Evolutionary conservation across 2,329 filamentous ascomycete genomes (phyloP).

Genomic region (Chaetomium sp.): DNA sequence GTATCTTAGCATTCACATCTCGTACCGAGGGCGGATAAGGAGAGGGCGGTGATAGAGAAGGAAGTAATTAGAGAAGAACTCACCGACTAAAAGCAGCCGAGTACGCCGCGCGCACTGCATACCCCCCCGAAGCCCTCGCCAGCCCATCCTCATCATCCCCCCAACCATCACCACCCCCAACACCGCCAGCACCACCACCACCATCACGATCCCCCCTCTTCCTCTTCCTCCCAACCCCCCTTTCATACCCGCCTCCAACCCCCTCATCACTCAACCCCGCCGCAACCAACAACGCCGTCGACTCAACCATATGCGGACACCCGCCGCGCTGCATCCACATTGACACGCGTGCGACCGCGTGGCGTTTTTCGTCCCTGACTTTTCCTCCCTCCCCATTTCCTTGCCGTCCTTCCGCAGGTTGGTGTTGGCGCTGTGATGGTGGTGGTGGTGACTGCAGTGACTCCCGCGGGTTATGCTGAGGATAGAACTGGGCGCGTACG

Average conservation of each 20-base stretch:
- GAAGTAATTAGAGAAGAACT: conserved; percentile 26
- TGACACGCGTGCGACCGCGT: conserved; percentile 52
- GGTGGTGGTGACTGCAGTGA: background rate
- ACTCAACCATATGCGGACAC: conserved; percentile 74
- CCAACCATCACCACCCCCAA: conserved; percentile 36
- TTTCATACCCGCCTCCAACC: background rate
- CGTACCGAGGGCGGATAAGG: background rate
- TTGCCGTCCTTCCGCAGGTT: background rate
- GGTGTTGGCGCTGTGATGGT: background rate
- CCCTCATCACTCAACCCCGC: conserved; percentile 56
- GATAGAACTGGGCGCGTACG: conserved; percentile 61
- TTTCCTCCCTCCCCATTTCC: background rate
- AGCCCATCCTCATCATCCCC: background rate
- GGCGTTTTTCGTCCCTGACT: conserved; percentile 29
- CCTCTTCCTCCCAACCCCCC: background rate
- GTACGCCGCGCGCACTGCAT: conserved; percentile 63
- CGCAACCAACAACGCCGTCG: conserved; percentile 65
- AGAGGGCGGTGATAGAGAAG: conserved; percentile 1
- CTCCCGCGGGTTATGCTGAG: conserved; percentile 15
- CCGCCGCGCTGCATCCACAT: conserved; percentile 68
- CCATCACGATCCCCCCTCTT: background rate
- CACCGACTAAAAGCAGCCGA: conserved; percentile 68
- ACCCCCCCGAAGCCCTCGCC: conserved; percentile 26
- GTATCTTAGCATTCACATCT: background rate
- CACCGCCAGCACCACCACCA: no score